These are phyloP conservation scores for Rhododendron molle DNA, from an alignment of 148 eudicot species.

Conservation along the genomic window DNA sequence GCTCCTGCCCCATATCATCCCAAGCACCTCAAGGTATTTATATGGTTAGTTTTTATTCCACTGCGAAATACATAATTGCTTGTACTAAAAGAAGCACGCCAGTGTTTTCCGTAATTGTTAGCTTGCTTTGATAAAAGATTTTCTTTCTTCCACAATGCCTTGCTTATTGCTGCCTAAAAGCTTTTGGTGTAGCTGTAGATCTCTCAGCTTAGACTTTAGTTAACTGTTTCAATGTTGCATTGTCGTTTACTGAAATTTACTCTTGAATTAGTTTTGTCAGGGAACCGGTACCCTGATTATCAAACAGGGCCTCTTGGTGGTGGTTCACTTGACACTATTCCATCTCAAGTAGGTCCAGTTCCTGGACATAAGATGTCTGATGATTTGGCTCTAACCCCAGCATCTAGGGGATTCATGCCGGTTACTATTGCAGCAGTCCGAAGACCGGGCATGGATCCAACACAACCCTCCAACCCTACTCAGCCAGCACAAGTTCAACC, in stretches of 20 bases:
- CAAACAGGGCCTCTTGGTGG: too few relatives aligned
- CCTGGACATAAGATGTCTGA: constrained; percentile 57
- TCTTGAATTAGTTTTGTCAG: too few relatives aligned
- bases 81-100: background rate
- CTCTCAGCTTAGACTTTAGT: background rate
- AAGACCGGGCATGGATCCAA: constrained; percentile 59
- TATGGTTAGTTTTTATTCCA: background rate
- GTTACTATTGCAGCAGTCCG: constrained; percentile 50
- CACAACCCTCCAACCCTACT: constrained; percentile 71
- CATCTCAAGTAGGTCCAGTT: constrained; percentile 32
- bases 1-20: constrained; percentile 34
- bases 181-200: background rate
- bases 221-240: background rate
- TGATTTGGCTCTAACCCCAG: too few relatives aligned
- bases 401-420: constrained; percentile 61
- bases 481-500: constrained; percentile 49
- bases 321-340: too few relatives aligned
- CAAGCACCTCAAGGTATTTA: constrained; percentile 58
- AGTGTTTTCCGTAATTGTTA: background rate
- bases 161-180: background rate
- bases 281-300: too few relatives aligned
- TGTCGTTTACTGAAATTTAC: background rate
- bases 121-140: background rate
- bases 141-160: background rate
- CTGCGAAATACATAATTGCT: background rate